phyloP scores from a whole-genome alignment of 2,329 filamentous ascomycete species.

The Claviceps humidiphila region DNA sequence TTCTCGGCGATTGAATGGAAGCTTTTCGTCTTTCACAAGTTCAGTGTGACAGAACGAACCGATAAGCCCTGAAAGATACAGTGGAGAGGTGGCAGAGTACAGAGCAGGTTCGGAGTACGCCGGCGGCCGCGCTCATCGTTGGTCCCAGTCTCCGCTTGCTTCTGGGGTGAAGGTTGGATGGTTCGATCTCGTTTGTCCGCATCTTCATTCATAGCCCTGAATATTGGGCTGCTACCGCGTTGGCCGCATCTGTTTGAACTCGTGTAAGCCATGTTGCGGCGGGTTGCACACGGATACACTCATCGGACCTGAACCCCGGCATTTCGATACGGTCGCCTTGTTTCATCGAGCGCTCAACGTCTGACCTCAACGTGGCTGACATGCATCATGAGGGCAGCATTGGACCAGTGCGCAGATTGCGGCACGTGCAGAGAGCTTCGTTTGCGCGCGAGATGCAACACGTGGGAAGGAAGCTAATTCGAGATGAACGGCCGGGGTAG shows the following conservation, averaged over 20 bases:
- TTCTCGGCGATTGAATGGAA: background rate
- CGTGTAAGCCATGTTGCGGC: slow-evolving; percentile 4
- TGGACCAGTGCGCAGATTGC: background rate
- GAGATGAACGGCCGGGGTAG: background rate
- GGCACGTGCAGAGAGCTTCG: background rate
- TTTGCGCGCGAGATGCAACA: background rate
- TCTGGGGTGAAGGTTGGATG: background rate
- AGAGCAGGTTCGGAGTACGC: background rate
- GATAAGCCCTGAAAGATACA: background rate
- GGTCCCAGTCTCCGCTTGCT: background rate
- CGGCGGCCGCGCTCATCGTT: background rate
- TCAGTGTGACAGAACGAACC: background rate
- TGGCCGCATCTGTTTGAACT: background rate
- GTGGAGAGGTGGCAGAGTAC: background rate
- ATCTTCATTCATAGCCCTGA: slow-evolving; percentile 1
- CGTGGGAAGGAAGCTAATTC: background rate
- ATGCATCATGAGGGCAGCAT: background rate
- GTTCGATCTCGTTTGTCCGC: background rate
- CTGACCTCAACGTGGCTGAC: background rate
- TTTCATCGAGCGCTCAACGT: background rate
- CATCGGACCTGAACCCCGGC: background rate
- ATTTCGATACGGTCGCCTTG: slow-evolving; percentile 1
- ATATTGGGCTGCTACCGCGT: background rate
- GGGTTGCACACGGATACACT: background rate
- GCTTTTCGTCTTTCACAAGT: background rate